Base-by-base conservation (phyloP, 2,329 filamentous ascomycete species). In the Colletotrichum plurivorum region DNA sequence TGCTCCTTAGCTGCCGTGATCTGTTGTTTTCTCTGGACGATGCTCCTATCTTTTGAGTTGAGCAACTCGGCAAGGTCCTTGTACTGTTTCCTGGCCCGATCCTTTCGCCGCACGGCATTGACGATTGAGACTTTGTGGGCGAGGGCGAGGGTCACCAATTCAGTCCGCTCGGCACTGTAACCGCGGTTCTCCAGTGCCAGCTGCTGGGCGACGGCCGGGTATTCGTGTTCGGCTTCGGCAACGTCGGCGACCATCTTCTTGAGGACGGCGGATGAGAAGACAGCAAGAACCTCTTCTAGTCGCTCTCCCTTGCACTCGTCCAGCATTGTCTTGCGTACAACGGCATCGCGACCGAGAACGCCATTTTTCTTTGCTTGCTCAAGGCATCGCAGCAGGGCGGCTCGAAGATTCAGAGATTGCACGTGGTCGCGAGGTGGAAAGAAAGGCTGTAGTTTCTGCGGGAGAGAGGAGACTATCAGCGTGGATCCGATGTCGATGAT, bases 291-390 rank as follows among this genome's bases (percentile, higher is more conserved):
- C 76, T 99, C 96, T 77, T 95, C 94, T 63, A 98, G 89, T 71
- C 94, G 91, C 63, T 97, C 94, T 6, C 95, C 95, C 73, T 93
- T 95, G 82, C 96, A 99, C 75, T 99, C 95, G 77, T 99, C 96
- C 59, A 99, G 84, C 93, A 98, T 97, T 0, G 94, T 97, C 83
- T 97, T 98, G 59, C 96, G 90, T 39, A 98, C 82, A 1, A 97
- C 88, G 0, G 89, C 88, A 76, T 97, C 94, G 57, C 93, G 87
- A 3, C 94, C 93, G 9, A 98, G 84, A 0, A 92, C 84, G 36
- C 94, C 95, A 81, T 90, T 93, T 83, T 97, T 97, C 84, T 98
- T 98, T 69, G 94, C 85, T 59, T 94, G 91, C 71, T 95, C 93
- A 62, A 99, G 88, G 73, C 88, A 90, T 79, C 94, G 89, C 74